Base-by-base conservation (phyloP, 768 basidiomycete genomes). In the Zangia roseola region DNA sequence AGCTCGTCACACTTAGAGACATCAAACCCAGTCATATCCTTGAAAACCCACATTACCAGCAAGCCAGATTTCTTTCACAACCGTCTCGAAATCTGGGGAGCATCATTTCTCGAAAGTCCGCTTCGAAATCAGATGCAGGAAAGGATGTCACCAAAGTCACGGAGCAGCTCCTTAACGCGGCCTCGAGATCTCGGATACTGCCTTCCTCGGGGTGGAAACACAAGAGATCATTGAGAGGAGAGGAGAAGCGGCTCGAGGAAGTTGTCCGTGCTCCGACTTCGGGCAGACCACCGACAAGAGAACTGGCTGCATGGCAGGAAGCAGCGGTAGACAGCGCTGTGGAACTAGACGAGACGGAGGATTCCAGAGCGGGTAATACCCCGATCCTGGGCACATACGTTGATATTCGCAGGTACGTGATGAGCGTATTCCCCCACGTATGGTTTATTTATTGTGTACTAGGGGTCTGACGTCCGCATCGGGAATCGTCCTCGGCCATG, bases 401-500 rank as follows among this genome's bases (percentile, higher is more conserved):
- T 10, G 82, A 83, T 55, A 56, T 76, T 30, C 69, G 80, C 55
- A 77, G 73, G 81, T 77, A 52, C 44, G 71, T 64, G 30, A 23
- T 9, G n/a, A 19, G 16, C 24, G 23, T 49, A n/a, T 17, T 45
- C 40, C 24, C 9, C 14, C 28, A 14, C 24, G 10, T 19, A 10
- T 10, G 4, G 5, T 38, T 43, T 31, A 19, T 52, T 67, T 31
- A 65, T 23, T 21, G 10, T 41, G n/a, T 10, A 37, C 26, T 20
- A 68, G 66, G 28, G 52, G 54, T 28, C 24, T 55, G 33, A 54
- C 54, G n/a, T 47, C 45, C 14, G 51, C 56, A n/a, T 57, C 59
- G 0, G 66, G 68, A 33, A 53, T 68, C 20, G 57, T 68, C 13
- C 56, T 68, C 4, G 63, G 66, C 6, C 57, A 65, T 26, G 63